Evolutionary conservation across 176 grass and related monocot genomes (phyloP).

Genomic region (Triticum timopheevii): DNA sequence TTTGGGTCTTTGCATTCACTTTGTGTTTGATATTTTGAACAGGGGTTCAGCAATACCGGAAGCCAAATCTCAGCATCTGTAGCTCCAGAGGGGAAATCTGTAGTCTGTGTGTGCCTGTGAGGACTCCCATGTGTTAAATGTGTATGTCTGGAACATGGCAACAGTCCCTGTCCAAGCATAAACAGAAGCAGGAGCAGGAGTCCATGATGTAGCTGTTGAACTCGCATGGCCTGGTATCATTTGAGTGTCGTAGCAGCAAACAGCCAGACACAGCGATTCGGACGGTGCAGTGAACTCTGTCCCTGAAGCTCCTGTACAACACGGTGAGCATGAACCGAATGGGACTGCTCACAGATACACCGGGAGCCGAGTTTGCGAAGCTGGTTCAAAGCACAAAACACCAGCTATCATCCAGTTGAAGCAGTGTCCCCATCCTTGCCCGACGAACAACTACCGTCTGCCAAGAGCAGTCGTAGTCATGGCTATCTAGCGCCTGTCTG

Average conservation of each 20-base stretch:
- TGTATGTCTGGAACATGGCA: constrained; percentile 87
- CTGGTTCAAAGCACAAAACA: neutral
- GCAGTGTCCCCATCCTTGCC: constrained; percentile 34
- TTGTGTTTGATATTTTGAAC: constrained; percentile 4
- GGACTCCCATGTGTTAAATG: constrained; percentile 49
- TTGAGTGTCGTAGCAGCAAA: constrained; percentile 33
- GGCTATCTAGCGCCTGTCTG: constrained; percentile 40
- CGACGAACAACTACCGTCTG: constrained; percentile 46
- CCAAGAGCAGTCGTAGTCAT: constrained; percentile 45
- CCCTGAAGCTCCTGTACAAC: constrained; percentile 30
- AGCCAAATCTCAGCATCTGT: constrained; percentile 88
- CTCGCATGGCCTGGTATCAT: constrained; percentile 61
- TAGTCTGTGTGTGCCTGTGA: constrained; percentile 85
- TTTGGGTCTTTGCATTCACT: neutral
- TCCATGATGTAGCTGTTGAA: constrained; percentile 58
- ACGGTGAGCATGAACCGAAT: constrained; percentile 15
- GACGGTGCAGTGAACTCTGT: constrained; percentile 35
- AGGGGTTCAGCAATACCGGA: constrained; percentile 76
- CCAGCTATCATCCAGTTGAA: constrained; percentile 24
- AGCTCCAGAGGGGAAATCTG: constrained; percentile 71
- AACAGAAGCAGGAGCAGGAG: constrained; percentile 43
- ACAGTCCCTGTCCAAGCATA: constrained; percentile 41
- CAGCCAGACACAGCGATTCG: constrained; percentile 31
- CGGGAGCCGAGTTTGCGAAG: constrained; percentile 10
- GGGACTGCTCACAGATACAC: constrained; percentile 28